These are phyloP conservation scores for Chlamydomonas eustigma DNA, from an alignment of 139 green algal genomes.

Conservation along the genomic window DNA sequence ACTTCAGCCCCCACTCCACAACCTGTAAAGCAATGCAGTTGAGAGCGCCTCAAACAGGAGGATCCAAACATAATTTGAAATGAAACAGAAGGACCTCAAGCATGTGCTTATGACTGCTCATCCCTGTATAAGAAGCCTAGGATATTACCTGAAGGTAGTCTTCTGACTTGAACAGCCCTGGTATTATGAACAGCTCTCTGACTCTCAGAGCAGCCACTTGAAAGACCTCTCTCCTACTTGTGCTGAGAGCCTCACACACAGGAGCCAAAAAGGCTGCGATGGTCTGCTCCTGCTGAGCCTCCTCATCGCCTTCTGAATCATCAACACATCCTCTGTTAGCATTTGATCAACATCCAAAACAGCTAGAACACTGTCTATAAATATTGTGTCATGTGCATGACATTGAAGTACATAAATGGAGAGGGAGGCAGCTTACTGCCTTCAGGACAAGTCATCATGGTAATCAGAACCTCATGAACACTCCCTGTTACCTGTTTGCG, in stretches of 20 bases:
- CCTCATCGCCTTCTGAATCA: background rate
- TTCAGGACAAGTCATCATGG: too few species aligned
- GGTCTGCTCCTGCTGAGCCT: background rate
- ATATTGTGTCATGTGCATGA: background rate
- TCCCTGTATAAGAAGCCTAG: too few species aligned
- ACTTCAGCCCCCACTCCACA: conserved; percentile 34
- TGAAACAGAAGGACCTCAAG: too few species aligned
- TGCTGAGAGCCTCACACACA: conserved; percentile 11
- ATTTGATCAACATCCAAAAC: background rate
- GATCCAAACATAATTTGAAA: background rate
- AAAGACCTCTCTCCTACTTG: conserved; percentile 24
- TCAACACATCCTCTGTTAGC: background rate
- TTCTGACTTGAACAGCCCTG: conserved; percentile 37
- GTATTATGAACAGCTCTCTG: conserved; percentile 33
- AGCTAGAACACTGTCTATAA: too few species aligned
- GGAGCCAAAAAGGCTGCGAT: conserved; percentile 21
- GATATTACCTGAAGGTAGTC: conserved; percentile 45
- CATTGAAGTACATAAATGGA: too few species aligned
- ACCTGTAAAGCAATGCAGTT: too few species aligned
- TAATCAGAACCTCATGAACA: too few species aligned
- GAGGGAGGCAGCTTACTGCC: too few species aligned
- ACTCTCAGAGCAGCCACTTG: conserved; percentile 28
- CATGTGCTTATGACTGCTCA: too few species aligned
- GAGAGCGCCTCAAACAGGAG: background rate
- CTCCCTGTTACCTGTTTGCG: background rate